Evolutionary conservation across 441 rosid species (phyloP).

Genomic region (Metrosideros polymorpha): DNA sequence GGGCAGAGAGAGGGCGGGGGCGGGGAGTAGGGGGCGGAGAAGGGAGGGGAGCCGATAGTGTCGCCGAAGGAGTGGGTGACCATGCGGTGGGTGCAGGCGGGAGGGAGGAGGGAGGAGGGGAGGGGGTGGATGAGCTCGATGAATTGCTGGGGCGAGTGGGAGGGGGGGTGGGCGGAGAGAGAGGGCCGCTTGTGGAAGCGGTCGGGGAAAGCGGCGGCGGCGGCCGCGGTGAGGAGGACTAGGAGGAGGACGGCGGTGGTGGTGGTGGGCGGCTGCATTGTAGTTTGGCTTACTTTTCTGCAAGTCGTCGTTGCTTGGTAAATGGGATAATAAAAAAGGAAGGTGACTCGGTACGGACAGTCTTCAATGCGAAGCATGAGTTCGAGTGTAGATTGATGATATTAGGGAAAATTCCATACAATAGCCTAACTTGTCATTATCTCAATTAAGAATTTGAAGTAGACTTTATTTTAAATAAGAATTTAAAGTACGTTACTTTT

Average conservation of each 20-base stretch:
- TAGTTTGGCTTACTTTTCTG: background rate
- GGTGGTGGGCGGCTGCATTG: background rate
- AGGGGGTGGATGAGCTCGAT: constrained; percentile 41
- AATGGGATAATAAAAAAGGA: background rate
- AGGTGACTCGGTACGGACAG: background rate
- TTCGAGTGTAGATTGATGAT: no score
- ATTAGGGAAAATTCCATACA: no score
- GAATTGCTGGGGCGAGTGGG: constrained; percentile 28
- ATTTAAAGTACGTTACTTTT: no score
- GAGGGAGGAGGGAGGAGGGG: constrained; percentile 41
- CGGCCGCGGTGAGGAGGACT: constrained; percentile 11
- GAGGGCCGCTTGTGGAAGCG: constrained; percentile 16
- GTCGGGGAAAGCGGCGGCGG: constrained; percentile 15
- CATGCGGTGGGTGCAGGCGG: constrained; percentile 43
- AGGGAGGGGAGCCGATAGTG: constrained; percentile 62
- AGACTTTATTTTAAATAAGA: no score
- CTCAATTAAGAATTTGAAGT: no score
- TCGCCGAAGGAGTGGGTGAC: constrained; percentile 68
- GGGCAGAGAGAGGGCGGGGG: constrained; percentile 28
- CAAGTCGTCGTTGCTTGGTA: background rate
- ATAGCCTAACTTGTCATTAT: no score
- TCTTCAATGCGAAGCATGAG: background rate
- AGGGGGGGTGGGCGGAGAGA: background rate
- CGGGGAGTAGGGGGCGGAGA: constrained; percentile 45
- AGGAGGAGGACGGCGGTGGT: background rate